phyloP scores from a whole-genome alignment of 305 asterid species.

The Ruellia speciosa region DNA sequence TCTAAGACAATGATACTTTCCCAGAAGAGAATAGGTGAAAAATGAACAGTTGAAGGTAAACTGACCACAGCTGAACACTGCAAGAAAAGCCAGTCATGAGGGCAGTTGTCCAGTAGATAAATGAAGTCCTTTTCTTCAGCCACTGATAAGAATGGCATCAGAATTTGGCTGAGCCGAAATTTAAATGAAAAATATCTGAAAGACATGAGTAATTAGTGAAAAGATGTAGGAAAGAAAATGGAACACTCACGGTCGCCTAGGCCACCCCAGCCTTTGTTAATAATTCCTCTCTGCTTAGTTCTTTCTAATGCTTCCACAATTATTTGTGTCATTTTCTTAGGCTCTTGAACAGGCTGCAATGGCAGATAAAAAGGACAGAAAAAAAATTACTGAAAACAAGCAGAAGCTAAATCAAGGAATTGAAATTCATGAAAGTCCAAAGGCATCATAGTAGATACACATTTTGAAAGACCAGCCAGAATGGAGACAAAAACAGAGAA shows the following conservation, averaged over 20 bases:
- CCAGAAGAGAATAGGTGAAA: not conserved
- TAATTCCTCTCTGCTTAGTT: slow-evolving; percentile 82
- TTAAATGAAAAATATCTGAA: slow-evolving; percentile 16
- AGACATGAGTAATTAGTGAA: slow-evolving; percentile 20
- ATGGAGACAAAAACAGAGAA: no score
- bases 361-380: no score
- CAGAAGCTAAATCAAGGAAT: not conserved
- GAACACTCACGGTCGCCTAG: slow-evolving; percentile 82
- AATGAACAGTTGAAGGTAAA: no score
- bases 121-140: slow-evolving; percentile 73
- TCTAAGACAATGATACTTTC: not conserved
- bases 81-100: slow-evolving; percentile 95
- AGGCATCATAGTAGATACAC: no score
- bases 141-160: slow-evolving; percentile 46
- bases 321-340: slow-evolving; percentile 80
- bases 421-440: not conserved
- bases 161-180: slow-evolving; percentile 19
- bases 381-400: no score
- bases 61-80: slow-evolving; percentile 93
- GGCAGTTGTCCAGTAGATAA: slow-evolving; percentile 75
- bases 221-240: slow-evolving; percentile 18
- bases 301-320: slow-evolving; percentile 72
- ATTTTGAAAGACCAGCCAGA: no score
- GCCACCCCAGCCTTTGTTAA: slow-evolving; percentile 99
- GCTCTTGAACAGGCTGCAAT: slow-evolving; percentile 98